phyloP scores from a whole-genome alignment of 1,139 yeast species.

The Suhomyces panamericanus region DNA sequence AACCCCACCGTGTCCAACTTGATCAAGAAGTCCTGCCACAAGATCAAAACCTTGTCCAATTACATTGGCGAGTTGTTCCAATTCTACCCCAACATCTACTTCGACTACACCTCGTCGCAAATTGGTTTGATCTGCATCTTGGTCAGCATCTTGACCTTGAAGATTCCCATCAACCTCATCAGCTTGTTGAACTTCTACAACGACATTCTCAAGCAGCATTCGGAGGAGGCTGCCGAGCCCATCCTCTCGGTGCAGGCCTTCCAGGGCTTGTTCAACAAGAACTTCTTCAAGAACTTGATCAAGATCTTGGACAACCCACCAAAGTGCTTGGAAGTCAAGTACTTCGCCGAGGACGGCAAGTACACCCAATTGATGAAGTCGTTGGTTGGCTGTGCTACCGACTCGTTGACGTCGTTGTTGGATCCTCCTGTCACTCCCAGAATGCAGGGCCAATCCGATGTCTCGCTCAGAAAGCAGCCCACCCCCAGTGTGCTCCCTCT shows the following conservation, averaged over 20 bases:
- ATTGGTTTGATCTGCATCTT: slow-evolving; percentile 46
- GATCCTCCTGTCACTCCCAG: slow-evolving; percentile 23
- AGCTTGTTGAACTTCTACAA: slow-evolving; percentile 25
- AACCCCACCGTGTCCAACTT: slow-evolving; percentile 26
- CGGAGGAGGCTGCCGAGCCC: slow-evolving; percentile 13
- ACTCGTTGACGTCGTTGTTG: slow-evolving; percentile 17
- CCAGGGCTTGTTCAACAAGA: slow-evolving; percentile 26
- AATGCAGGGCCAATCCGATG: slow-evolving; percentile 8
- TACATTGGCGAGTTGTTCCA: slow-evolving; percentile 67
- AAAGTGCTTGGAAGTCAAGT: slow-evolving; percentile 43
- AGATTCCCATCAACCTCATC: slow-evolving; percentile 30
- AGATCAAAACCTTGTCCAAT: slow-evolving; percentile 55
- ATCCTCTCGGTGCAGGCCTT: slow-evolving; percentile 24
- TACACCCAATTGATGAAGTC: slow-evolving; percentile 40
- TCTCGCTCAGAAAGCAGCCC: slow-evolving; percentile 9
- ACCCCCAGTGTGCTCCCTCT: slow-evolving; percentile 21
- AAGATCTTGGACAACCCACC: slow-evolving; percentile 49
- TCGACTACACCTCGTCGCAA: slow-evolving; percentile 54
- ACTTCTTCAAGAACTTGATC: slow-evolving; percentile 32
- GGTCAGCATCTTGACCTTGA: slow-evolving; percentile 19
- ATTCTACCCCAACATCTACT: slow-evolving; percentile 60
- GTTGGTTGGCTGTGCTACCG: slow-evolving; percentile 35
- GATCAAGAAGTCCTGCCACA: slow-evolving; percentile 34
- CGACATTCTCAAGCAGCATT: slow-evolving; percentile 18
- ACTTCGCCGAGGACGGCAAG: slow-evolving; percentile 40